Evolutionary conservation across 768 basidiomycete species (phyloP).

Genomic region (Lenzites betulinus): DNA sequence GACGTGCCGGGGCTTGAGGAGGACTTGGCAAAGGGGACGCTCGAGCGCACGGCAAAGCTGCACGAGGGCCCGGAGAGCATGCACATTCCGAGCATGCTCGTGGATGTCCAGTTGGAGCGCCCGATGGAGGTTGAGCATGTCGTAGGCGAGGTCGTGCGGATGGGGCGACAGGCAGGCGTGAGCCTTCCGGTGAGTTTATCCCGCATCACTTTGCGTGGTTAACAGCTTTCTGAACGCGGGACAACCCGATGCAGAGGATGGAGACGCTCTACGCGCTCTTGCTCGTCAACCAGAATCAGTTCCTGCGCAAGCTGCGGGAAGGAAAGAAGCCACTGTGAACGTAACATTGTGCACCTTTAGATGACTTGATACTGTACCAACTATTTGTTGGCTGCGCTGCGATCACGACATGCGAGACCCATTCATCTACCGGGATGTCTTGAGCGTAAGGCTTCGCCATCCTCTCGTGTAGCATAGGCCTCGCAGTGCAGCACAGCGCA

Average conservation of each 20-base stretch:
- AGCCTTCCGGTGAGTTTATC: slow-evolving; percentile 53
- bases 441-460: no score
- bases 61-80: slow-evolving; percentile 45
- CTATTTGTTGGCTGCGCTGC: no score
- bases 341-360: no score
- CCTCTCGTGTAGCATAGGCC: no score
- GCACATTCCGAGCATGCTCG: slow-evolving; percentile 62
- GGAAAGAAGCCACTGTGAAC: no score
- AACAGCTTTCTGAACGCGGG: no score
- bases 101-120: slow-evolving; percentile 53
- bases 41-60: slow-evolving; percentile 41
- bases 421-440: no score
- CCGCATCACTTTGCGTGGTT: no score
- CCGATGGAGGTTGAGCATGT: slow-evolving; percentile 73
- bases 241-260: slow-evolving; percentile 45
- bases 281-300: slow-evolving; percentile 63
- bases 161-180: slow-evolving; percentile 48
- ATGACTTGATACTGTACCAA: no score
- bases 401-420: no score
- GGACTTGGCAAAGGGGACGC: slow-evolving; percentile 39
- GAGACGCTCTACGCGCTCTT: slow-evolving; percentile 62
- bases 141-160: slow-evolving; percentile 58
- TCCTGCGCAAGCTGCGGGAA: slow-evolving; percentile 36
- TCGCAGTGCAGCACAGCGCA: no score
- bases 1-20: slow-evolving; percentile 47